A percentile compares a stretch with the other conserved stretches of the same genome.
Evolutionary conservation across 169 alveolate genomes (phyloP).

Genomic region (Eimeria praecox): DNA sequence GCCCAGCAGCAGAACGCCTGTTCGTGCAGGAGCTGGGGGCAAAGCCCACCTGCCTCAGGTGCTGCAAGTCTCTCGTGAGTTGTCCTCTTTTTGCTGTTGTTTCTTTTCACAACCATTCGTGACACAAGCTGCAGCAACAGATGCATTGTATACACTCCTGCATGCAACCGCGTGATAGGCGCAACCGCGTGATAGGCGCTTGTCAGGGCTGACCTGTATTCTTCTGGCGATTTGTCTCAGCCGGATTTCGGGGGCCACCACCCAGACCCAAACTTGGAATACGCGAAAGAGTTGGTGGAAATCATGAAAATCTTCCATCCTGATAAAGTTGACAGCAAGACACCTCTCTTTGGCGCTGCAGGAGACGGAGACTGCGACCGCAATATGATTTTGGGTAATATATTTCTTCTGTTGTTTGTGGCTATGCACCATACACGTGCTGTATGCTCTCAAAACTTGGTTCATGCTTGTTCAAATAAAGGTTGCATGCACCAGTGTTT

Average conservation of each 20-base stretch:
- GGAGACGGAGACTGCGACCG: slow-evolving; percentile 99
- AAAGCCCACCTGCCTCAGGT: slow-evolving; percentile 19
- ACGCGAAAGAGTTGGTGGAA: slow-evolving; percentile 95
- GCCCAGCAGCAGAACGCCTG: slow-evolving; percentile 94
- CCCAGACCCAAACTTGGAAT: slow-evolving; percentile 96
- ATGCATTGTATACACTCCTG: not conserved
- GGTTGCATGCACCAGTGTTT: too few species aligned
- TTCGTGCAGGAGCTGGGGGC: slow-evolving; percentile 91
- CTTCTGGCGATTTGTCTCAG: slow-evolving; percentile 32
- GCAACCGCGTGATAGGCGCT: not conserved
- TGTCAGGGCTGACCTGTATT: not conserved
- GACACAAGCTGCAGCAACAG: not conserved
- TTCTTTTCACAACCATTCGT: too few species aligned
- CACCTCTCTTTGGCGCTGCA: slow-evolving; percentile 98
- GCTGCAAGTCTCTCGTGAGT: slow-evolving; percentile 43
- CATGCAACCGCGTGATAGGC: not conserved
- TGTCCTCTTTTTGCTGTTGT: too few species aligned
- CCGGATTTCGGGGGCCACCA: slow-evolving; percentile 95
- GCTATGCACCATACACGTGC: too few species aligned
- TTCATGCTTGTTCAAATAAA: too few species aligned
- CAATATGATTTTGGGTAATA: slow-evolving; percentile 94
- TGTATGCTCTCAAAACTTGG: too few species aligned
- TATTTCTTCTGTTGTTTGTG: not conserved
- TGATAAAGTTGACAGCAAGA: slow-evolving; percentile 77
- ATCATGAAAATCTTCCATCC: slow-evolving; percentile 83